phyloP scores from a whole-genome alignment of 2,329 filamentous ascomycete genomes.

The Davidsoniella australis region DNA sequence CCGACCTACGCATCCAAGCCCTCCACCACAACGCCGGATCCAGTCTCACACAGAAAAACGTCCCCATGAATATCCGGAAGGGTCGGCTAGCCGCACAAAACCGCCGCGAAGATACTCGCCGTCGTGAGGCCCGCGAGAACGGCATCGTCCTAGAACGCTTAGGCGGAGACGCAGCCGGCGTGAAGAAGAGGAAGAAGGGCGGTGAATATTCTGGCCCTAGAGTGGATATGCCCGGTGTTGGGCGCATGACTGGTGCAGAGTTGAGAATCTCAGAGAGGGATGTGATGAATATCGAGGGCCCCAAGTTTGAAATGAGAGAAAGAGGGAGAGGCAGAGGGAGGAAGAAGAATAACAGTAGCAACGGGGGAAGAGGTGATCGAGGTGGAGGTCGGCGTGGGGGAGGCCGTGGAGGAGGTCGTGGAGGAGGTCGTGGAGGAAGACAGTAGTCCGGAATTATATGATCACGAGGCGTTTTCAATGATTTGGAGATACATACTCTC shows the following conservation, averaged over 20 bases:
- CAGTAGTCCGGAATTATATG: neutral
- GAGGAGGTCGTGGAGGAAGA: neutral
- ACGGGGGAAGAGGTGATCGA: constrained; percentile 21
- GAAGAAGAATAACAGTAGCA: constrained; percentile 20
- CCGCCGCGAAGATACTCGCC: constrained; percentile 49
- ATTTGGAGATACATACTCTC: no score
- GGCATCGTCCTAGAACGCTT: constrained; percentile 67
- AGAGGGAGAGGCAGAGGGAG: constrained; percentile 17
- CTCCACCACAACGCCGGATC: constrained; percentile 52
- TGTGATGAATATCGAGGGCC: constrained; percentile 50
- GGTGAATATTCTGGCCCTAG: constrained; percentile 32
- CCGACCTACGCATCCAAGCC: constrained; percentile 67
- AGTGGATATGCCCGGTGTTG: constrained; percentile 64
- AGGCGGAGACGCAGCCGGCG: constrained; percentile 17
- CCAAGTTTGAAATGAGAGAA: constrained; percentile 15
- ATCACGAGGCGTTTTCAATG: no score
- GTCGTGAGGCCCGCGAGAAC: constrained; percentile 72
- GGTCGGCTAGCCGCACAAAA: constrained; percentile 59
- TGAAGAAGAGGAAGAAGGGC: constrained; percentile 23
- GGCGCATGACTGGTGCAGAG: constrained; percentile 63
- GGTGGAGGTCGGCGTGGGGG: neutral
- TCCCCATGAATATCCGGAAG: constrained; percentile 75
- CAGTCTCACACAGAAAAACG: constrained; percentile 61
- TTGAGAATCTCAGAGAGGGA: constrained; percentile 65
- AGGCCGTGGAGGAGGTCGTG: neutral